Base-by-base conservation (phyloP, 108 stramenopile genomes). In the Nitzschia sp. region DNA sequence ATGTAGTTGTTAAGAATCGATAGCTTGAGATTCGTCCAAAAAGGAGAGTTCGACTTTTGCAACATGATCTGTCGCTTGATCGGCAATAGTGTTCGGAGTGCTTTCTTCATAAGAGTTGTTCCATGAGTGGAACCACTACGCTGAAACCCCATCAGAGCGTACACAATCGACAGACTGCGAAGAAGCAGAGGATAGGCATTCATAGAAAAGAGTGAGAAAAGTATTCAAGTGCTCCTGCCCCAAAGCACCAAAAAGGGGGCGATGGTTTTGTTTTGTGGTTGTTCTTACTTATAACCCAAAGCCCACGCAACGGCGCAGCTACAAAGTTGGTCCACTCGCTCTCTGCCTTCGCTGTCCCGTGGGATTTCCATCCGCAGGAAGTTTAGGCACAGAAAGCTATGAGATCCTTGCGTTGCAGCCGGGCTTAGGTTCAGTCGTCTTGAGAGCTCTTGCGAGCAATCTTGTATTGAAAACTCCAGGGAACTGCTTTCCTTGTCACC, bases 21-120 rank as follows among this genome's bases (percentile, higher is more conserved):
- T 19, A 61, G 60, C 25, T 61, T 61, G 23, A 61, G 32, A 23
- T 61, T 61, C 16, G 38, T 45, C 60, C 60, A 61, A 23, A 61
- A 61, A 22, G 60, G 60, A 1, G 60, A 61, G 23, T 45, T 61
- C 1, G 38, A 38, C 22, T 22, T 13, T 13, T 61, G 60, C 60
- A 61, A 22, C 23, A 44, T 27, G 9, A 61, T 25, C 1, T 61
- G 60, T 3, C 60, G 35, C 26, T 61, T 61, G 0, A 41, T 41
- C 0, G 60, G 38, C n/a, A 11, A 22, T 21, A 61, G 35, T 8
- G 32, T 61, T 11, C 38, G 60, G 0, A 61, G 60, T 9, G 60
- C 35, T 5, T 45, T 41, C 9, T 34, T 38, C 6, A 61, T 3
- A 41, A 25, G 26, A 2, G 32, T 45, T 8, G 16, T 41, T 15